Base-by-base conservation (phyloP, 768 basidiomycete species). In the Leucosporidium yakuticum region DNA sequence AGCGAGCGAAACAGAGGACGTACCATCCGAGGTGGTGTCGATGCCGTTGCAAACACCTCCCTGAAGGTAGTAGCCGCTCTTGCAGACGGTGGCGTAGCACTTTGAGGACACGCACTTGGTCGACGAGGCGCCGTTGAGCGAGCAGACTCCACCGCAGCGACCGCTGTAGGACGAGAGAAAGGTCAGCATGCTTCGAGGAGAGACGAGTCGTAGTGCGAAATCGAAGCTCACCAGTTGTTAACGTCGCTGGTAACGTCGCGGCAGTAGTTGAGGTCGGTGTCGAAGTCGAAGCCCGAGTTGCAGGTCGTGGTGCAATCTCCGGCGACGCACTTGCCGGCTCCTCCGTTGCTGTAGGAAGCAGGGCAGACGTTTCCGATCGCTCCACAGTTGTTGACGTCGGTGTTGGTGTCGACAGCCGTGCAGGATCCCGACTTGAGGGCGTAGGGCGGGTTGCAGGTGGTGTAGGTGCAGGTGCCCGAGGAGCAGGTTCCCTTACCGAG, bases 351-450 rank as follows among this genome's bases (percentile, higher is more conserved):
- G 59, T 59, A 61, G 0, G 63, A 29, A 17, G 65, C 39, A 8
- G 66, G 58, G 61, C 70, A 71, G 27, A 47, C 44, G 21, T 60
- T 59, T 48, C 60, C 60, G 54, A 58, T 34, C 34, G 29, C 12
- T 23, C 68, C 68, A 64, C 68, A 69, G 60, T 69, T 69, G 62
- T 65, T 64, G 34, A 60, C 21, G 59, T 69, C 68, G n/a, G 63
- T 39, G 58, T 34, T 49, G 11, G 47, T 50, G 62, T 63, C 53
- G 62, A 63, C 44, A 0, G 56, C 25, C 5, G 56, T 39, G 51
- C 71, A 73, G 32, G 25, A 25, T 31, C 61, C 63, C 56, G 61
- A 56, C 58, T 55, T 58, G 51, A 66, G 64, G 29, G 63, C 56
- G 64, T 50, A 64, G 59, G 63, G 63, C 19, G 57, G 17, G 21